Evolutionary conservation across 495 filamentous ascomycete species (phyloP).

Genomic region (Neurospora sp.): DNA sequence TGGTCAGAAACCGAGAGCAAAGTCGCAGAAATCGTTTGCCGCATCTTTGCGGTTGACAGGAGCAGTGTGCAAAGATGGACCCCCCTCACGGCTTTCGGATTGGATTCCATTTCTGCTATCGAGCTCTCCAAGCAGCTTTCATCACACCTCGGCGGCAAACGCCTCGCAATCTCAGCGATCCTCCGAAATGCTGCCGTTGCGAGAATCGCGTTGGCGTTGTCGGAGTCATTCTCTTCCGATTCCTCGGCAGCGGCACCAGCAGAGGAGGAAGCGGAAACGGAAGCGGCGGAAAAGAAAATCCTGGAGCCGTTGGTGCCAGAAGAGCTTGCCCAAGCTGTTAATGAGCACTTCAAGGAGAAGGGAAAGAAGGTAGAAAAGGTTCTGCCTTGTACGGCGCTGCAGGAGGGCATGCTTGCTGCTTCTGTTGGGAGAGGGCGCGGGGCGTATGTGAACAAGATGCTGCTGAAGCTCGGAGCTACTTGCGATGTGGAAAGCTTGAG

Average conservation of each 20-base stretch:
- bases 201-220: conserved; percentile 37
- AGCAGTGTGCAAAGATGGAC: conserved; percentile 47
- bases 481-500: background rate
- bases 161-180: conserved; percentile 51
- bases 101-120: conserved; percentile 79
- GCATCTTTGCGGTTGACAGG: conserved; percentile 34
- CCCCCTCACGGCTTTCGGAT: conserved; percentile 43
- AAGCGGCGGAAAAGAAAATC: background rate
- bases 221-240: background rate
- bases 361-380: conserved; percentile 39
- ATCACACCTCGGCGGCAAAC: conserved; percentile 21
- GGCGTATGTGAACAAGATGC: conserved; percentile 34
- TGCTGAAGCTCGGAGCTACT: conserved; percentile 20
- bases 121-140: conserved; percentile 45
- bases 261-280: background rate
- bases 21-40: conserved; percentile 34
- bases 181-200: conserved; percentile 50
- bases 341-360: conserved; percentile 17
- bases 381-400: conserved; percentile 70
- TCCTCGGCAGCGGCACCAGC: background rate
- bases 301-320: conserved; percentile 25
- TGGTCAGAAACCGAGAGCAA: conserved; percentile 41
- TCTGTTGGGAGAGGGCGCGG: conserved; percentile 23
- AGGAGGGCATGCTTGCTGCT: conserved; percentile 69
- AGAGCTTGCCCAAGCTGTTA: conserved; percentile 23